Evolutionary conservation across 139 green algal species (phyloP), one percentile per base, ranked within the genome.

Genomic region (Trebouxia sp.): DNA sequence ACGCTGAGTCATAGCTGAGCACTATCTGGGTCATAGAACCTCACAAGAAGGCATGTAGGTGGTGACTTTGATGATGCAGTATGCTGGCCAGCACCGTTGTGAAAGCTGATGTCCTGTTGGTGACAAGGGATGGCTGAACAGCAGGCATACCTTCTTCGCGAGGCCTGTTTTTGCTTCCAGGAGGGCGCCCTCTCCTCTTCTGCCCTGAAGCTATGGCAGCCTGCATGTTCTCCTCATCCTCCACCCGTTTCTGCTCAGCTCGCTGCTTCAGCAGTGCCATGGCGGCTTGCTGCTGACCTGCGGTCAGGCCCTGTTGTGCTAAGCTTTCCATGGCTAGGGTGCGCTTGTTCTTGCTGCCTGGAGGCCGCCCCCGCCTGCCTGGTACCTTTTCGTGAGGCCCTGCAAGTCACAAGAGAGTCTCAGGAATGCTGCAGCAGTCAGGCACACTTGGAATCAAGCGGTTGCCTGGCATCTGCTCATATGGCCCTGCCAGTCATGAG

Each of bases 331-430:
- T 51, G 26, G 72, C 45, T 10, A 65, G 47, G 42, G 45, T 79
- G 11, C 32, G 43, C 45, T 79, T 79, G 47, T 79, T 79, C 47
- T 79, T 79, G 72, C 72, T 79, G 42, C 72, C 72, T 45, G 72
- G 72, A 1, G 72, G 72, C 32, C 72, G 72, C 7, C 72, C 72
- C 0, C 72, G 45, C 28, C 72, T 62, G 42, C 45, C 45, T 35
- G 72, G 28, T 62, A 65, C 30, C 72, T 79, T 65, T 47, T 65
- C 45, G 45, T 42, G 72, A 3, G 72, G 45, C 32, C 72, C 72
- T 79, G 47, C 30, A 62, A 11, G 11, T 26, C n/a, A 48, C 11
- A 24, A 77, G 32, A 22, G 26, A 43, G 30, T 9, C 32, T 74
- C 1, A 74, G 12, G 65, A 32, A 69, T 12, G 22, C 22, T 12